Base-by-base conservation (phyloP, 1,284 basidiomycete species). In the Sutorius eximius region DNA sequence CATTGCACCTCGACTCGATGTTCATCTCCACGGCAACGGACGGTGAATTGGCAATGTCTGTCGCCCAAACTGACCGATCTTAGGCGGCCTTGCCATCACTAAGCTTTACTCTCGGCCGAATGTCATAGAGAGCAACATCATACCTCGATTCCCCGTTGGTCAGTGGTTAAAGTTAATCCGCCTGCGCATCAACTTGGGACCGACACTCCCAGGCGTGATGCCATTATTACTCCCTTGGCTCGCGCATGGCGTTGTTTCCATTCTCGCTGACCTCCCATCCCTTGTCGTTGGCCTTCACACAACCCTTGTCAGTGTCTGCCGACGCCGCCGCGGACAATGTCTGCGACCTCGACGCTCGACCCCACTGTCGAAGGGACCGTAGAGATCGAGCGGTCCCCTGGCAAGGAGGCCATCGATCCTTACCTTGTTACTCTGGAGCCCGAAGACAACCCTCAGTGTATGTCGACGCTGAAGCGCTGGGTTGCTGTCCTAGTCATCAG, bases 381-480 rank as follows among this genome's bases (percentile, higher is more conserved):
- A 6, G 58, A 58, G 22, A 20, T 11, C 13, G 34, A 45, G 2
- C 32, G 33, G 13, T 38, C 53, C 24, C 16, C 43, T 18, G n/a
- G 13, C 13, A 49, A 60, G 41, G 51, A 50, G 29, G 24, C 8
- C 38, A 40, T 57, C 34, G 53, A 61, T 44, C 9, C 54, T 11
- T 56, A 58, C 36, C 66, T 65, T 27, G 76, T 79, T 36, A 61
- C 59, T 32, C 71, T 86, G 7, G 76, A 78, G 3, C 68, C 72
- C 2, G 60, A 72, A n/a, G 83, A 86, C 37, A 67, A 84, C 58
- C 84, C 85, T 0, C 78, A 83, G 57, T 66, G 73, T 32, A 62
- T 81, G 44, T 64, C 79, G n/a, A 50, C 65, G 0, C 57, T 73
- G 48, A 74, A 73, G 59, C 84, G 85, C 66, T 88, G 86, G 86